Conservation (phyloP, 139 green algal genomes). For the Auxenochlorella pyrenoidosa region DNA sequence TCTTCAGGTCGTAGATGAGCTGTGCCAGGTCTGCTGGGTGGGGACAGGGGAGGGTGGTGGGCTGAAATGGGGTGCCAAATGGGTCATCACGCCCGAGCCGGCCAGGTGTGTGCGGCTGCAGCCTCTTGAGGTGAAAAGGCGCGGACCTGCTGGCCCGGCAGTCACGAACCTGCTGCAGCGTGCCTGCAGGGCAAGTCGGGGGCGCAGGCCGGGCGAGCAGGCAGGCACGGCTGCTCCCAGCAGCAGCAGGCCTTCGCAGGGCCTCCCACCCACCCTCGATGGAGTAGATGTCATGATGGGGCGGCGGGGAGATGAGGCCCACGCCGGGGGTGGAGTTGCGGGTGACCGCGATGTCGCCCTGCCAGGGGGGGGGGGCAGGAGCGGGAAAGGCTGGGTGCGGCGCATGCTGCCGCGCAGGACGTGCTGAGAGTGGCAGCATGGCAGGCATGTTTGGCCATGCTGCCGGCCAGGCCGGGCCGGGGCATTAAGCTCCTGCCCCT, state of each 20-base stretch:
- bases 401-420: too few species aligned
- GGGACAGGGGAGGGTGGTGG: not conserved
- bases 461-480: too few species aligned
- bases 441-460: too few species aligned
- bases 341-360: conserved; percentile 73
- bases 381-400: not conserved
- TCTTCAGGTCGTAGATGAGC: conserved; percentile 97
- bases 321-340: conserved; percentile 90
- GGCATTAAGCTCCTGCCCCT: too few species aligned
- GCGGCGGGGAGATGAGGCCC: conserved; percentile 90
- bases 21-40: conserved; percentile 82
- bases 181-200: too few species aligned
- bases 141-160: too few species aligned
- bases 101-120: not conserved
- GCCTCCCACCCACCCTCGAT: conserved; percentile 92
- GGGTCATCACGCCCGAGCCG: not conserved
- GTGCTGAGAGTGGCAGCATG: too few species aligned
- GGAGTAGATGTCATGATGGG: conserved; percentile 99
- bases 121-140: too few species aligned
- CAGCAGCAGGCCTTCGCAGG: not conserved
- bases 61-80: not conserved
- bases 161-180: too few species aligned
- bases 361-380: not conserved
- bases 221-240: not conserved
- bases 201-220: too few species aligned